A percentile compares a stretch with the other conserved stretches of the same genome.
phyloP scores from a whole-genome alignment of 2,329 filamentous ascomycete genomes.

The Rhexocercosporidium sp. region DNA sequence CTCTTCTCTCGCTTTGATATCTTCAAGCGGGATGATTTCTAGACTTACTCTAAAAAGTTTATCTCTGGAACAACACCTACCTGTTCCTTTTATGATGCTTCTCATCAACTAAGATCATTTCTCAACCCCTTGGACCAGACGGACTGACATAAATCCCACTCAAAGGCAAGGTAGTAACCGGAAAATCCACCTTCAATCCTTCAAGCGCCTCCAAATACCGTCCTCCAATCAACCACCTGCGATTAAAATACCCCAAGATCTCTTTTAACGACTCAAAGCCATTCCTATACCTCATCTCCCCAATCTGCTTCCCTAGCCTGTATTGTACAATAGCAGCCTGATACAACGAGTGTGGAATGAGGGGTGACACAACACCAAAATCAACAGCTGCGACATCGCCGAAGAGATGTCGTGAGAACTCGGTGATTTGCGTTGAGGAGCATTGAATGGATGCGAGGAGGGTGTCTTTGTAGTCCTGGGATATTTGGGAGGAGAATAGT shows the following conservation, averaged over 20 bases:
- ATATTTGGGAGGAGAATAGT: background rate
- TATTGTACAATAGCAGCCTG: background rate
- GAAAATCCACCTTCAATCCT: background rate
- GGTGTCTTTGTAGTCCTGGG: background rate
- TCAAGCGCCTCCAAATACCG: background rate
- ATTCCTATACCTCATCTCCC: background rate
- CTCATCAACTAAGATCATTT: background rate
- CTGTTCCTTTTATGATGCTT: background rate
- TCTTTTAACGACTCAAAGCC: background rate
- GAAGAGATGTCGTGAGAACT: background rate
- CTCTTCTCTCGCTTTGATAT: no score
- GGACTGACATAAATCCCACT: background rate
- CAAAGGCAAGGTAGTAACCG: background rate
- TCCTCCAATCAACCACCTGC: background rate
- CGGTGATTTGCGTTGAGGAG: background rate
- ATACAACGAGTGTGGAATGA: background rate
- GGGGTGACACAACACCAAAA: background rate
- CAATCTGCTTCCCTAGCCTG: background rate
- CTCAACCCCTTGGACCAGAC: background rate
- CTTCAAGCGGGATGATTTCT: no score
- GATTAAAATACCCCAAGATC: background rate
- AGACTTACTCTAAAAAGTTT: no score
- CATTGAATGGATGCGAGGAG: background rate
- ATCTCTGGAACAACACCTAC: no score
- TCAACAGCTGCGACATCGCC: background rate